Conservation (phyloP, 2,329 filamentous ascomycete species). For the Neofusicoccum umdonicola region DNA sequence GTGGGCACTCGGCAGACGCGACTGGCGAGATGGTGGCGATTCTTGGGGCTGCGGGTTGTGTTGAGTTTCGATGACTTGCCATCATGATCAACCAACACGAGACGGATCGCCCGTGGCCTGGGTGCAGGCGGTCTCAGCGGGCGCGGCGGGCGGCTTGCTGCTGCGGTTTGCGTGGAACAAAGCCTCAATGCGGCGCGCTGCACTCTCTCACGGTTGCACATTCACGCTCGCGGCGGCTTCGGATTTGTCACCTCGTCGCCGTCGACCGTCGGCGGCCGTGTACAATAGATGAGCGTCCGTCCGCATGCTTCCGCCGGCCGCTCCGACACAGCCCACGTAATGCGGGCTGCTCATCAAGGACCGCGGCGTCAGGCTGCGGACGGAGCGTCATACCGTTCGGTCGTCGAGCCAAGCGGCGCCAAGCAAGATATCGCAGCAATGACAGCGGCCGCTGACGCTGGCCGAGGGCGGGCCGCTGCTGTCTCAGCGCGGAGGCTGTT, state of each 20-base stretch:
- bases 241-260: neutral
- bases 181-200: neutral
- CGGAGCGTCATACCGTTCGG: neutral
- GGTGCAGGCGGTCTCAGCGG: no score
- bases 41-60: neutral
- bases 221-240: neutral
- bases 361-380: neutral
- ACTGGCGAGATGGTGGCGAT: neutral
- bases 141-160: no score
- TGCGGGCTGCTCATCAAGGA: no score
- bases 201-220: neutral
- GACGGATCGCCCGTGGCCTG: neutral
- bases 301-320: neutral
- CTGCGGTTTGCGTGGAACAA: neutral
- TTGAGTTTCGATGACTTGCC: slow-evolving; percentile 2
- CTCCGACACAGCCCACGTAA: neutral
- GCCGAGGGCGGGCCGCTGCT: neutral
- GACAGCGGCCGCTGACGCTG: neutral
- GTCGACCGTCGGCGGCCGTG: neutral
- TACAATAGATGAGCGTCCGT: neutral
- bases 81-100: slow-evolving; percentile 12
- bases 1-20: neutral
- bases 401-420: slow-evolving; percentile 3
- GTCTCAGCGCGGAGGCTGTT: neutral
- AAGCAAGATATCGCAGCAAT: slow-evolving; percentile 1